Conservation (phyloP, 139 green algal species). For the Tetradesmus obliquus region DNA sequence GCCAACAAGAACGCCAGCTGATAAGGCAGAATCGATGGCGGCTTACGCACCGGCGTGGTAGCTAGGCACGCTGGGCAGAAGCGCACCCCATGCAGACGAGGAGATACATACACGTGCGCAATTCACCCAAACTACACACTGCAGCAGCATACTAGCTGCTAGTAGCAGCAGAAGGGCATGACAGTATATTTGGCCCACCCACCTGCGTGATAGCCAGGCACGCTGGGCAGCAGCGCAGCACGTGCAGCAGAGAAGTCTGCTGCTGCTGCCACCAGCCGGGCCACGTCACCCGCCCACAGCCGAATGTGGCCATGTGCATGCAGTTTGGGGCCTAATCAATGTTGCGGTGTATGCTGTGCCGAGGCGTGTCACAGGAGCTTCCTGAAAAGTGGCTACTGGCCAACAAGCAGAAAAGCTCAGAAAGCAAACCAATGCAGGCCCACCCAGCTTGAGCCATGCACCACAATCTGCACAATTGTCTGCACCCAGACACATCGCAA, state of each 20-base stretch:
- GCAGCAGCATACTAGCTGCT: too few relatives aligned
- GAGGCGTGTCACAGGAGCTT: too few relatives aligned
- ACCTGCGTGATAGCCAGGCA: constrained; percentile 67
- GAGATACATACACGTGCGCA: constrained; percentile 49
- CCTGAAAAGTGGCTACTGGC: too few relatives aligned
- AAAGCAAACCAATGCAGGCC: too few relatives aligned
- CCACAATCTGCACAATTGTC: too few relatives aligned
- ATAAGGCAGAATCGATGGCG: too few relatives aligned
- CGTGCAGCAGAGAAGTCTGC: constrained; percentile 79
- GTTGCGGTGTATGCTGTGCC: background rate
- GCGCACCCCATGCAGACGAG: constrained; percentile 55
- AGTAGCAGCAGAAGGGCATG: too few relatives aligned
- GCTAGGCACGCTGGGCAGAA: constrained; percentile 70
- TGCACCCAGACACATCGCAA: background rate
- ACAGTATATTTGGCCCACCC: too few relatives aligned
- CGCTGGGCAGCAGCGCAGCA: constrained; percentile 63
- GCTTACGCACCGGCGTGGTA: constrained; percentile 53
- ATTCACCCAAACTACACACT: too few relatives aligned
- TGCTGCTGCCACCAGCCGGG: constrained; percentile 44
- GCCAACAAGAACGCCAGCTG: too few relatives aligned
- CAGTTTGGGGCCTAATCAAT: constrained; percentile 16
- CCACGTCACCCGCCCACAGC: background rate
- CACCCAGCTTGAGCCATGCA: background rate
- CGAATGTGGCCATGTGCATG: constrained; percentile 41
- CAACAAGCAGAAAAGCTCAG: too few relatives aligned